Evolutionary conservation across 164 flowering plant genomes (phyloP), one percentile per base, ranked within the genome.

Genomic region (Nymphaea thermarum): DNA sequence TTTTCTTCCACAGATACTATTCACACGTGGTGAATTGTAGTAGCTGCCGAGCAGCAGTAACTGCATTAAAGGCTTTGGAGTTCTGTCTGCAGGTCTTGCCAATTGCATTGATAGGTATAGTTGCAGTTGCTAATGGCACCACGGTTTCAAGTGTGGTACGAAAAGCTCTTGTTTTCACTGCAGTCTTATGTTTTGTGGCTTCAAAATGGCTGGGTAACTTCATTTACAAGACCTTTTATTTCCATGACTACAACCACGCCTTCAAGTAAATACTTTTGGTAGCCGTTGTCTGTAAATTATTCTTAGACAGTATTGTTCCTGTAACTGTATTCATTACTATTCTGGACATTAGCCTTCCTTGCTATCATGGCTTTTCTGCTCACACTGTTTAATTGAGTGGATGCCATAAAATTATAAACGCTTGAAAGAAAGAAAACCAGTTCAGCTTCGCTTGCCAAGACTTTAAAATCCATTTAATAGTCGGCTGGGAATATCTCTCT

Each of bases 1-100:
- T 45, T 45, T 45, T 45, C 53, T 45, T 45, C 11, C 53, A 45
- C 88, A 87, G 96, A 85, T 93, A 87, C 79, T 78, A 88, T 93
- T 77, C 88, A 47, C 96, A 93, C 72, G 89, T 86, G 42, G 93
- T 85, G 80, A 86, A 83, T 80, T 93, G 98, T 75, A 71, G 79
- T 65, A 93, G 97, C 72, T 93, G 98, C 76, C 82, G 72, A 45
- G 70, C 66, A 36, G 97, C 97, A 36, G 42, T 79, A 42, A 86
- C 85, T 69, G 74, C 77, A 66, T 85, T 93, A 36, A 86, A 80
- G 14, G 78, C 68, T 7, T 77, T 85, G 4, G 92, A 86, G 69
- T 80, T 80, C 1, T 78, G 73, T 41, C 71, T 93, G 68, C 93
- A 86, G 63, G 71, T 87, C 12, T n/a, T 79, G n/a, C 76, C 94